These are phyloP conservation scores for Rosellinia necatrix DNA, from an alignment of 2,329 filamentous ascomycete genomes.

Conservation along the genomic window DNA sequence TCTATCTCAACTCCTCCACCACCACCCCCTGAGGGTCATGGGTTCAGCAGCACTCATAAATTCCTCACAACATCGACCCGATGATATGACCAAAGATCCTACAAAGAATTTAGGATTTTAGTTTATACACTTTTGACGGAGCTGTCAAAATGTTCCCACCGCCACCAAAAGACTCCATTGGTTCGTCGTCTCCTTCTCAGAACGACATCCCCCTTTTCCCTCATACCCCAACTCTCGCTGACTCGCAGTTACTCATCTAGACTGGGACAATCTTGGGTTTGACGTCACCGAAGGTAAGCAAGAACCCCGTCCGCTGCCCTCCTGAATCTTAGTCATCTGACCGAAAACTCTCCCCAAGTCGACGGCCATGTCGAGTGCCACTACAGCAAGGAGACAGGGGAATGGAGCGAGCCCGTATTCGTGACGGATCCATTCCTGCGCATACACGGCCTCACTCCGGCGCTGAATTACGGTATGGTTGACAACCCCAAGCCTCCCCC, in stretches of 20 bases:
- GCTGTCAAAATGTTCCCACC: neutral
- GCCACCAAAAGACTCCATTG: neutral
- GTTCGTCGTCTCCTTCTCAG: neutral
- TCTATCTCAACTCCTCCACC: no score
- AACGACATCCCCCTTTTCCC: neutral
- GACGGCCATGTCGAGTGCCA: conserved; percentile 6
- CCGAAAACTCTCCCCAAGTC: neutral
- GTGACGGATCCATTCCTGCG: neutral
- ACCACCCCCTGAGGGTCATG: no score
- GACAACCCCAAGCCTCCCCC: no score
- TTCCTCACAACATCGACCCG: neutral
- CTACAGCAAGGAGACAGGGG: neutral
- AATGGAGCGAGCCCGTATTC: conserved; percentile 4
- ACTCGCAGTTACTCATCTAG: neutral
- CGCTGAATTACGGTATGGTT: neutral
- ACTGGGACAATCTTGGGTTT: neutral
- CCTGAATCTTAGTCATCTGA: neutral
- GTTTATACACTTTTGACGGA: neutral
- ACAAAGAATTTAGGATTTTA: neutral
- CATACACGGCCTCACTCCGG: conserved; percentile 2
- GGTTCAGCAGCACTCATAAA: neutral
- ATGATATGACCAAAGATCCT: neutral
- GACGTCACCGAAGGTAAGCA: neutral
- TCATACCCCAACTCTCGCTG: neutral
- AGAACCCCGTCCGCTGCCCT: neutral